Evolutionary conservation across 164 flowering plant genomes (phyloP).

Genomic region (Stephania japonica): DNA sequence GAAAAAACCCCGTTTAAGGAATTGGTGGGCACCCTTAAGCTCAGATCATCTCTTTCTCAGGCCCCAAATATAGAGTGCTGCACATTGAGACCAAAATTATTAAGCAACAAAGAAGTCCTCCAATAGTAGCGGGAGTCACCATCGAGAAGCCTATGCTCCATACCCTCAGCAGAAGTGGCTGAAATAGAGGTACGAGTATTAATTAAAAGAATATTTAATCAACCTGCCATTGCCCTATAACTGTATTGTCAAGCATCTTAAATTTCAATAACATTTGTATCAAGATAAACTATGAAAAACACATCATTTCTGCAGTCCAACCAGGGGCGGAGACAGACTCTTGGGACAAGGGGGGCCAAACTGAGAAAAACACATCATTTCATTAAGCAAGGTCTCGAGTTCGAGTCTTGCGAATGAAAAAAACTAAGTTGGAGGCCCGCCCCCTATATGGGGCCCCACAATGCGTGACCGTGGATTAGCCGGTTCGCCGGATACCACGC

Average conservation of each 20-base stretch:
- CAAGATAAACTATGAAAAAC: too few species aligned
- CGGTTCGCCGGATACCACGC: too few species aligned
- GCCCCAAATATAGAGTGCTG: slow-evolving; percentile 50
- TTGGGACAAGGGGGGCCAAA: too few species aligned
- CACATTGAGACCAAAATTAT: slow-evolving; percentile 44
- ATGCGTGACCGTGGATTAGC: too few species aligned
- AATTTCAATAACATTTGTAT: not conserved
- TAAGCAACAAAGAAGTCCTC: slow-evolving; percentile 47
- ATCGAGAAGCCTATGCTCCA: slow-evolving; percentile 39
- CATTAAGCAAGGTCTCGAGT: too few species aligned
- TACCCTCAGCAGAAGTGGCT: slow-evolving; percentile 49
- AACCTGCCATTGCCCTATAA: not conserved
- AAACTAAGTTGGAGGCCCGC: too few species aligned
- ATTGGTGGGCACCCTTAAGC: slow-evolving; percentile 11
- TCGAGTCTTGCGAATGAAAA: too few species aligned
- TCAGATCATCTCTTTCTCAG: slow-evolving; percentile 42
- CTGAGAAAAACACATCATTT: too few species aligned
- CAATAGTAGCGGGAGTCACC: slow-evolving; percentile 40
- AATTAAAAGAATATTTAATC: not conserved
- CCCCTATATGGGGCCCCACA: too few species aligned
- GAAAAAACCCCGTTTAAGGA: too few species aligned
- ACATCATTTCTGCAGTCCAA: too few species aligned
- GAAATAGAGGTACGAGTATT: slow-evolving; percentile 11
- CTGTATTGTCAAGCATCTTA: not conserved
- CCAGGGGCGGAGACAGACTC: too few species aligned